Evolutionary conservation across 2,329 filamentous ascomycete species (phyloP).

Genomic region (Tricladium varicosporioides): DNA sequence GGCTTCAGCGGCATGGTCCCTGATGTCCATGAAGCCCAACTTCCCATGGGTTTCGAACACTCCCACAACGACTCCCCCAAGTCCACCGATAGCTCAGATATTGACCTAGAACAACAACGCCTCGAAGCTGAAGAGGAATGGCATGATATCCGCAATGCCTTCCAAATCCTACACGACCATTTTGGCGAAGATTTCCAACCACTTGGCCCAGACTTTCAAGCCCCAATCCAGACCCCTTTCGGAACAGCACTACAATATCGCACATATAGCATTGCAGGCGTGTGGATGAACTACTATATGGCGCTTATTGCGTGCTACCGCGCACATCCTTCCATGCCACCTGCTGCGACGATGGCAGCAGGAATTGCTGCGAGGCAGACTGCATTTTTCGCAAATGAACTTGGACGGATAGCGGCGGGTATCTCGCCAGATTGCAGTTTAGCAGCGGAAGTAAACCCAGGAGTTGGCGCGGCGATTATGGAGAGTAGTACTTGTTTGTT

Average conservation of each 20-base stretch:
- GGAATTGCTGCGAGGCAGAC: constrained; percentile 74
- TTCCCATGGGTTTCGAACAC: constrained; percentile 32
- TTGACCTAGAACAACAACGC: constrained; percentile 26
- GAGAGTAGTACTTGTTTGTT: constrained; percentile 83
- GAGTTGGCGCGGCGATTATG: constrained; percentile 76
- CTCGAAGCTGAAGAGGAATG: constrained; percentile 57
- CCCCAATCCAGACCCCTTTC: constrained; percentile 70
- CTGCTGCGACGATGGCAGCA: constrained; percentile 80
- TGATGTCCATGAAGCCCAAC: constrained; percentile 21
- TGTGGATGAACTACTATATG: constrained; percentile 88
- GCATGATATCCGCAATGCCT: constrained; percentile 69
- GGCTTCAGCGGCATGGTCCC: constrained; percentile 34
- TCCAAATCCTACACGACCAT: constrained; percentile 62
- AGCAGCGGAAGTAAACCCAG: constrained; percentile 65
- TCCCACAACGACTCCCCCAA: constrained; percentile 21
- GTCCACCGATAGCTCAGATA: constrained; percentile 22
- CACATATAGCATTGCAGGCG: constrained; percentile 80
- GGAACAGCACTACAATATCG: constrained; percentile 78
- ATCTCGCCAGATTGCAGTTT: constrained; percentile 46
- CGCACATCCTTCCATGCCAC: constrained; percentile 85
- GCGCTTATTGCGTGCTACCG: constrained; percentile 79
- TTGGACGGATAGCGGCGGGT: constrained; percentile 80
- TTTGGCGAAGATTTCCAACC: constrained; percentile 77
- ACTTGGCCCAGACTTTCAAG: constrained; percentile 64
- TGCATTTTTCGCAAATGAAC: constrained; percentile 64